Conservation (phyloP, 75 land plant genomes). For the Sequoiadendron giganteum region DNA sequence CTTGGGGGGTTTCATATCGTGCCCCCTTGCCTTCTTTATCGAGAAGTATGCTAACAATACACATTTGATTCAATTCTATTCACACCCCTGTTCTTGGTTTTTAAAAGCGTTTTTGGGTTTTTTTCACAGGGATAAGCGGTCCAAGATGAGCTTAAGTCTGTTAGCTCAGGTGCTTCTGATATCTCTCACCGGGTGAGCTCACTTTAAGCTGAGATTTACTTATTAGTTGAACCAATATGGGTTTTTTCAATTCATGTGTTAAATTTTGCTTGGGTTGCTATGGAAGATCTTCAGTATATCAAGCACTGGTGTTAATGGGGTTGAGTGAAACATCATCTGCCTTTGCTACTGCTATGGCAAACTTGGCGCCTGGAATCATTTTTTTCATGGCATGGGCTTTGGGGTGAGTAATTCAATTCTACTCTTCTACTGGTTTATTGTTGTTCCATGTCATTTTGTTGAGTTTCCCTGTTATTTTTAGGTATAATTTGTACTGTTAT, state of each 20-base stretch:
- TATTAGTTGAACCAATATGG: too few species aligned
- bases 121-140: background rate
- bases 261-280: background rate
- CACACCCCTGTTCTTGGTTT: background rate
- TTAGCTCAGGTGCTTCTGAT: too few species aligned
- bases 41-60: too few species aligned
- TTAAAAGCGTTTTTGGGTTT: background rate
- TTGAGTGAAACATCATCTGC: constrained; percentile 53
- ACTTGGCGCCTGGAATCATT: constrained; percentile 64
- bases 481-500: background rate
- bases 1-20: too few species aligned
- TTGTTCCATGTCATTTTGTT: too few species aligned
- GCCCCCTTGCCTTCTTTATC: too few species aligned
- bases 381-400: constrained; percentile 55
- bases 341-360: constrained; percentile 60
- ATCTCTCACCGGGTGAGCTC: too few species aligned
- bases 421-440: too few species aligned
- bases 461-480: background rate
- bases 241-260: background rate
- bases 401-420: constrained; percentile 20
- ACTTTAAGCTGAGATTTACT: background rate
- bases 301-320: constrained; percentile 38
- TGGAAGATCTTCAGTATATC: constrained; percentile 39
- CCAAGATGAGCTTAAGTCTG: too few species aligned
- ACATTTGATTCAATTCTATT: background rate